Base-by-base conservation (phyloP, 208 protist species). In the Leishmania braziliensis region DNA sequence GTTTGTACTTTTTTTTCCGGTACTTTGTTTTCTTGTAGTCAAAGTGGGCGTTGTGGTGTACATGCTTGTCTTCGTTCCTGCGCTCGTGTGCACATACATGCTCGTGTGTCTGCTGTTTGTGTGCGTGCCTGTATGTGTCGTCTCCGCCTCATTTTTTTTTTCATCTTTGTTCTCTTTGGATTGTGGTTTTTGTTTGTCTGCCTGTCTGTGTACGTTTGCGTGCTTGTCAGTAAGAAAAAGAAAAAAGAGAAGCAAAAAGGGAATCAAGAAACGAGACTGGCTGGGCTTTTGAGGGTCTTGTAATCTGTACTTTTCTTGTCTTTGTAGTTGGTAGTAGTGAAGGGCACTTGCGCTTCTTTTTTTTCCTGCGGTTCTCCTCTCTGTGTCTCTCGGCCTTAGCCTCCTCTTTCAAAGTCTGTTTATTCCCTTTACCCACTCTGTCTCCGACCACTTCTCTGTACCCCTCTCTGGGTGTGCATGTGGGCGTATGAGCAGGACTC, bases 81-180 rank as follows among this genome's bases (percentile, higher is more conserved):
- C 46, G 73, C 69, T 60, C 73, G 26, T 79, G 60, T 80, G 43
- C 58, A 51, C 18, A 43, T 83, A n/a, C 33, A 48, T 78, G 66
- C 77, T 60, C 63, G 43, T 74, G 39, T 83, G 36, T 72, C 18
- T 80, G 46, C 81, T 62, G 23, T 74, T 12, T 51, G 72, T 51
- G 76, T 50, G 29, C n/a, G 50, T 75, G 58, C n/a, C 73, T 85
- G 4, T 83, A 39, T 70, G 16, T 77, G 26, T 54, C 33, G 33
- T 76, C 72, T 62, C 50, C 39, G 56, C 36, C 53, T 78, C 77
- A 58, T 70, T 73, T 79, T 62, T 74, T 50, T 75, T 60, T 26
- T 5, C 16, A 18, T 76, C 20, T 60, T 26, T 5, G 8, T 10
- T 76, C 20, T 20, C 8, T 36, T 33, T 75, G 9, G 43, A 16